Conservation (phyloP, 768 basidiomycete genomes). For the Antrodiella citrinella region DNA sequence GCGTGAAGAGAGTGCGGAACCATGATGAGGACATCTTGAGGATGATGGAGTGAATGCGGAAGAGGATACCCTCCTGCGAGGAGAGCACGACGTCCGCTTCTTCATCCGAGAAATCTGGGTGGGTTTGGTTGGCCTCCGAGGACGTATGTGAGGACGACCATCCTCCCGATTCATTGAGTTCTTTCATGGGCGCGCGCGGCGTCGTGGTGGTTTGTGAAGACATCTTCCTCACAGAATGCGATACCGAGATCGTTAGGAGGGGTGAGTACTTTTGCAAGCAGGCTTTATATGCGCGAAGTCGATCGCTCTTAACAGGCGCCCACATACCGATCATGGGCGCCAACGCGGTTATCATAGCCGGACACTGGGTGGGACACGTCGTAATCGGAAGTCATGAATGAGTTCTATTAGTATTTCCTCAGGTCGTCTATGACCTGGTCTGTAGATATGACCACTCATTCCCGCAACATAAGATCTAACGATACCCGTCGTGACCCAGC, state of each 20-base stretch:
- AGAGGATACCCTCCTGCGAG: slow-evolving; percentile 13
- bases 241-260: too few species aligned
- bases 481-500: background rate
- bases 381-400: too few species aligned
- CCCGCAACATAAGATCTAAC: background rate
- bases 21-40: slow-evolving; percentile 18
- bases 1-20: slow-evolving; percentile 21
- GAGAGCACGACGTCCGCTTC: slow-evolving; percentile 16
- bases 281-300: too few species aligned
- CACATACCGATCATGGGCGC: too few species aligned
- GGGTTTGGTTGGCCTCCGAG: background rate
- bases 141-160: background rate
- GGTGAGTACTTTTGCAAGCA: too few species aligned
- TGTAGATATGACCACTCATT: too few species aligned
- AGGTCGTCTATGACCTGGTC: too few species aligned
- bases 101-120: slow-evolving; percentile 11
- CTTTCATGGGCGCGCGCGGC: background rate
- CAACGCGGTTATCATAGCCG: too few species aligned
- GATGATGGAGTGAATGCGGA: slow-evolving; percentile 18
- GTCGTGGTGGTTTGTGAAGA: background rate
- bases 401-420: too few species aligned
- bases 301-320: too few species aligned
- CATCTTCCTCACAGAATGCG: background rate
- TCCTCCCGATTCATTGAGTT: background rate
- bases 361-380: too few species aligned